Conservation (phyloP, 768 basidiomycete species). For the Xerocomus spinulosus region DNA sequence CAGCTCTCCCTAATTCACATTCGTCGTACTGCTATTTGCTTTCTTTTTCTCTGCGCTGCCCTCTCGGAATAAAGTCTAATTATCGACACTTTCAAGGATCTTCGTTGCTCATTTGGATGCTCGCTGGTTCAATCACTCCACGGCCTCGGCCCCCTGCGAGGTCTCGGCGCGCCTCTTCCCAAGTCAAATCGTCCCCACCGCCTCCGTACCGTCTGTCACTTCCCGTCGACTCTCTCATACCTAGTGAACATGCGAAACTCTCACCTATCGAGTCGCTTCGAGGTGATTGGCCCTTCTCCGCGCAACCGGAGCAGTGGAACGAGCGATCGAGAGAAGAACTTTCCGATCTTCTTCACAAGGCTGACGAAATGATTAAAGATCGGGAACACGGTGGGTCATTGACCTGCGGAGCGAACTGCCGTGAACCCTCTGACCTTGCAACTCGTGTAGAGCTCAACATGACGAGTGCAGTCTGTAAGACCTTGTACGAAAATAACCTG, state of each 20-base stretch:
- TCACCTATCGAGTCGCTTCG: slow-evolving; percentile 21
- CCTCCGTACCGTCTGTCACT: slow-evolving; percentile 52
- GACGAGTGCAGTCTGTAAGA: slow-evolving; percentile 66
- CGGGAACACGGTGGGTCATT: slow-evolving; percentile 64
- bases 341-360: slow-evolving; percentile 62
- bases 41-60: slow-evolving; percentile 7
- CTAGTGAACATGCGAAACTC: slow-evolving; percentile 32
- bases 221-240: slow-evolving; percentile 26
- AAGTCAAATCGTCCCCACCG: slow-evolving; percentile 42
- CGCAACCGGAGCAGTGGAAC: slow-evolving; percentile 44
- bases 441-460: slow-evolving; percentile 49
- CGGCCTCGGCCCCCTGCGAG: slow-evolving; percentile 72
- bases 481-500: slow-evolving; percentile 63
- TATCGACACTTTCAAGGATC: not conserved
- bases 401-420: not conserved
- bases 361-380: slow-evolving; percentile 70
- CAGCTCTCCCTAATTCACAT: not conserved
- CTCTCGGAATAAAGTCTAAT: not conserved
- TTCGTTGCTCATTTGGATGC: slow-evolving; percentile 29
- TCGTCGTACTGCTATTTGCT: not conserved
- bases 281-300: slow-evolving; percentile 18
- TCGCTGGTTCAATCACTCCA: slow-evolving; percentile 40
- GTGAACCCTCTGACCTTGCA: slow-evolving; percentile 22
- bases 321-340: slow-evolving; percentile 74
- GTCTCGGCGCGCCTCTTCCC: slow-evolving; percentile 44